Conservation (phyloP, 768 basidiomycete species). For the Pleurotus tuber-regium region DNA sequence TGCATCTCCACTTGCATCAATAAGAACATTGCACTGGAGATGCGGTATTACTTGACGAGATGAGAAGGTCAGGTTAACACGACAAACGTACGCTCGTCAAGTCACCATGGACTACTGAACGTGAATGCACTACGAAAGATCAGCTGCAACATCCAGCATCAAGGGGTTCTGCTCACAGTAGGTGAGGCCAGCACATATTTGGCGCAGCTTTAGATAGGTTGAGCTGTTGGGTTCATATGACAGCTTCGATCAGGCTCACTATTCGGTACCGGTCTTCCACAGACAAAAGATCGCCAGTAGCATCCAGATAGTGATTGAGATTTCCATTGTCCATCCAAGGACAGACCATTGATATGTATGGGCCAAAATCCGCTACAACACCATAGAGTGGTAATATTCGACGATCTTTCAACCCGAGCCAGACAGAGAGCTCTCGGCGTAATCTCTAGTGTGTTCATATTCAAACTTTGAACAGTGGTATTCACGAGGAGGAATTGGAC, state of each 20-base stretch:
- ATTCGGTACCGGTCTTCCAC: slow-evolving; percentile 15
- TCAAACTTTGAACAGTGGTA: background rate
- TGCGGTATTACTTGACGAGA: too few species aligned
- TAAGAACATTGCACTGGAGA: slow-evolving; percentile 33
- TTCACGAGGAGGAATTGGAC: background rate
- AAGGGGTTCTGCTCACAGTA: slow-evolving; percentile 7
- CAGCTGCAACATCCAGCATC: background rate
- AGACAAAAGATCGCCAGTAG: slow-evolving; percentile 12
- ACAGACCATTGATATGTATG: slow-evolving; percentile 29
- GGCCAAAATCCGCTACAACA: slow-evolving; percentile 25
- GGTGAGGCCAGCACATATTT: slow-evolving; percentile 5
- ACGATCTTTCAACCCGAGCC: slow-evolving; percentile 19
- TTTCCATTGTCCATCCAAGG: slow-evolving; percentile 31
- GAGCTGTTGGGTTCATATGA: background rate
- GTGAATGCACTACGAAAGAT: slow-evolving; percentile 16
- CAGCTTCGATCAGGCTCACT: slow-evolving; percentile 12
- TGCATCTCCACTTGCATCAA: slow-evolving; percentile 27
- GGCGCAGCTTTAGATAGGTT: background rate
- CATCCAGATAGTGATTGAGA: slow-evolving; percentile 21
- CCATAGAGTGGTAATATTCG: slow-evolving; percentile 27
- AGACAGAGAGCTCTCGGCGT: slow-evolving; percentile 19
- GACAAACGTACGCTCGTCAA: slow-evolving; percentile 25
- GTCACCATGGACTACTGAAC: slow-evolving; percentile 28
- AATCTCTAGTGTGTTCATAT: slow-evolving; percentile 11
- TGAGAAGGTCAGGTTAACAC: background rate